Evolutionary conservation across 1,284 basidiomycete genomes (phyloP).

Genomic region (Sporisorium exsertum): DNA sequence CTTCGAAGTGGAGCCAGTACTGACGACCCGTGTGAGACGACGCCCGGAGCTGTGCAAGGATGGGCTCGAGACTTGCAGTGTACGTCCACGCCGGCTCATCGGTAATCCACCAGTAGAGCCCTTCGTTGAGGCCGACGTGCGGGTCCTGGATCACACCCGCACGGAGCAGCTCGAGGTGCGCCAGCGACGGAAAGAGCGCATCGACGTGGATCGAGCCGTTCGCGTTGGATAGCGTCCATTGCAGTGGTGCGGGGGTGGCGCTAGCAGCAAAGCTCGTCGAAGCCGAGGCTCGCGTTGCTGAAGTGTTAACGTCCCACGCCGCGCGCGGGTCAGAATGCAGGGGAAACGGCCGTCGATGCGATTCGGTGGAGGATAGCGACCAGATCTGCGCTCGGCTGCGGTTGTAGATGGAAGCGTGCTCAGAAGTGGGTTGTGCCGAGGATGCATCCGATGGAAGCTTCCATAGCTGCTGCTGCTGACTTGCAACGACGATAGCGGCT

Average conservation of each 20-base stretch:
- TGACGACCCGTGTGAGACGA: slow-evolving; percentile 57
- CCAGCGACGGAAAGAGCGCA: slow-evolving; percentile 74
- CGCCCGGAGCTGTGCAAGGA: slow-evolving; percentile 55
- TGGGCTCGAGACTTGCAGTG: slow-evolving; percentile 74
- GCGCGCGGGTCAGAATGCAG: not conserved
- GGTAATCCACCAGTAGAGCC: slow-evolving; percentile 75
- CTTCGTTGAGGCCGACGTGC: slow-evolving; percentile 75
- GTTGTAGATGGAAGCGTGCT: not conserved
- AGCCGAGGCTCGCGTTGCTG: not conserved
- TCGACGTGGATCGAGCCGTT: slow-evolving; percentile 75
- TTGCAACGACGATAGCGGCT: not conserved
- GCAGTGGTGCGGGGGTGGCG: slow-evolving; percentile 6
- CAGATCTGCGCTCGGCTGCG: slow-evolving; percentile 7
- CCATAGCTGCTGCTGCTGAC: slow-evolving; percentile 14
- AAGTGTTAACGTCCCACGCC: not conserved
- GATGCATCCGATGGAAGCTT: slow-evolving; percentile 4
- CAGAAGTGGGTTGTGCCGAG: not conserved
- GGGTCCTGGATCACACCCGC: slow-evolving; percentile 75
- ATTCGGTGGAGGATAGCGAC: slow-evolving; percentile 14
- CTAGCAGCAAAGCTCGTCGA: not conserved
- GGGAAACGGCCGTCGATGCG: slow-evolving; percentile 33
- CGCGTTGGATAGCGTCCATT: slow-evolving; percentile 74
- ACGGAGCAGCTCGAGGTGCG: slow-evolving; percentile 74
- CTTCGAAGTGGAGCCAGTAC: slow-evolving; percentile 75
- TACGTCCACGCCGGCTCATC: slow-evolving; percentile 76